Base-by-base conservation (phyloP, 495 filamentous ascomycete genomes). In the Podospora conica region DNA sequence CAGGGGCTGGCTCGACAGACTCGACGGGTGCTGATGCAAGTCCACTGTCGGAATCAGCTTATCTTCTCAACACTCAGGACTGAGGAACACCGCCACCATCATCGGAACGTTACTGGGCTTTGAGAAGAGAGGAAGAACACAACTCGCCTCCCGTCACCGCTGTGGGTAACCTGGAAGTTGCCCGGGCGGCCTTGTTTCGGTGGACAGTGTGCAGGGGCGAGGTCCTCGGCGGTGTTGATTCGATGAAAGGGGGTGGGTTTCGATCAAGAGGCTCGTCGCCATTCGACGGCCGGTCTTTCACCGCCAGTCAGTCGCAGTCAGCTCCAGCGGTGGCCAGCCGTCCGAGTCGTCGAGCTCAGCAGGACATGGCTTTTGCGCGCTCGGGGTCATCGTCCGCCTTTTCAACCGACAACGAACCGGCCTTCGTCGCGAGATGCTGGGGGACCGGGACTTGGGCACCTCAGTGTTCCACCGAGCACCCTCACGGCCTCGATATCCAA, bases 1-100 rank as follows among this genome's bases (percentile, higher is more conserved):
- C 63, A 27, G 55, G 55, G 55, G 40, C 7, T 48, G 40, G 40
- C 57, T 58, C 53, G 63, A 28, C 20, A 27, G 18, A 21, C n/a
- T n/a, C n/a, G n/a, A n/a, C 25, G 48, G 18, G 55, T 48, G 7
- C 40, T 33, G 55, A 57, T 55, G 27, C 54, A 58, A 24, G 54
- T 33, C 63, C 63, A 28, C 28, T 53, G 63, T 58, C 29, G 63
- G 63, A n/a, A 64, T 64, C 63, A 64, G 63, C 63, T 64, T 58
- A 64, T 64, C 63, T 64, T 20, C 21, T 58, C 40, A 22, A 48
- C 40, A 8, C 40, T 48, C 8, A 18, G 18, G 18, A 48, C 40
- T 48, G 15, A 48, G 40, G 40, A 48, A n/a, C 40, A 48, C 40
- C 40, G 40, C 40, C 40, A 48, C 40, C 18, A 48, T 48, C 2